Evolutionary conservation across 768 basidiomycete genomes (phyloP), one percentile per base, ranked within the genome.

Genomic region (Mrakia blollopis): DNA sequence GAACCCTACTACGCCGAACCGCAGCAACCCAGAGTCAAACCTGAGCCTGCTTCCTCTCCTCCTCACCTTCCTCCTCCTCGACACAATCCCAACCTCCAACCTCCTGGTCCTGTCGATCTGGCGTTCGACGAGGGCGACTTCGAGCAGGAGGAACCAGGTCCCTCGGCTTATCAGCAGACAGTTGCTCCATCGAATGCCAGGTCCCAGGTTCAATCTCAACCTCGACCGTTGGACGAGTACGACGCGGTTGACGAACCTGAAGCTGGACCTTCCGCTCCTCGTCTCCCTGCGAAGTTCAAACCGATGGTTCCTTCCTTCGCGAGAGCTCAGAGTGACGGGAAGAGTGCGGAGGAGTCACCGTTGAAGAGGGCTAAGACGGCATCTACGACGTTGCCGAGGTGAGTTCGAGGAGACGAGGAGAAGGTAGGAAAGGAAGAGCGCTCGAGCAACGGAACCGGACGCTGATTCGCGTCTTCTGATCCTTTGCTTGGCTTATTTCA

Each of bases 391-490:
- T 13, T 44, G 25, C 65, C 65, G 35, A 68, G 65, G 65, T 39
- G 39, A 6, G 65, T 68, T n/a, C n/a, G 35, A 63, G 7, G 30
- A 21, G 62, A 13, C 6, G 37, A 18, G 23, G 25, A n/a, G 37
- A 76, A 79, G 78, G 74, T n/a, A 47, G 23, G 30, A 25, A 37
- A 39, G 14, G 35, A 35, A 60, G 10, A 47, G 32, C 14, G 37
- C 39, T 5, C 39, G 39, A 41, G 39, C 39, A 11, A 41, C 39
- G 39, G 39, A 41, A 5, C 6, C 39, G 11, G 68, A 69, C 14
- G 7, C 35, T 76, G 18, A 25, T 28, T 14, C 5, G 37, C 39
- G 63, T 57, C 37, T 57, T 54, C 18, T 18, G 47, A 28, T 37
- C 44, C n/a, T n/a, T n/a, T n/a, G n/a, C n/a, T 7, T 9, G 50